phyloP scores from a whole-genome alignment of 345 rosid species.

The Alliaria petiolata region DNA sequence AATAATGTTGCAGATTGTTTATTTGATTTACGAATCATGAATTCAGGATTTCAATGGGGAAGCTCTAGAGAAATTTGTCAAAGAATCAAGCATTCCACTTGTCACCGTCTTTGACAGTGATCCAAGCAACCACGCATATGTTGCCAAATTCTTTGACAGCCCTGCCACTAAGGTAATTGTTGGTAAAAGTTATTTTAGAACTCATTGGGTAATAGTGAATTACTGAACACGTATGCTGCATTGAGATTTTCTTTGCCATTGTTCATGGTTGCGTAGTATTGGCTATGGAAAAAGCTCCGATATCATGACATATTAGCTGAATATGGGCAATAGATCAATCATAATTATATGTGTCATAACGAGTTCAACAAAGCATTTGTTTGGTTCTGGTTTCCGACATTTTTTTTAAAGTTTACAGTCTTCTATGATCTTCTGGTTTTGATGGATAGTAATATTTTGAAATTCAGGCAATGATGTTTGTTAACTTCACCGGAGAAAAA shows the following conservation, averaged over 20 bases:
- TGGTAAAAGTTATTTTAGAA: background rate
- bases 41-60: slow-evolving; percentile 72
- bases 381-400: background rate
- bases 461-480: slow-evolving; percentile 76
- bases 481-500: slow-evolving; percentile 55
- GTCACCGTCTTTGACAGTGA: slow-evolving; percentile 75
- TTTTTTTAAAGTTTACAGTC: background rate
- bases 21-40: background rate
- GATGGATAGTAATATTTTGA: slow-evolving; percentile 1
- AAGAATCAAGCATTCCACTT: slow-evolving; percentile 61
- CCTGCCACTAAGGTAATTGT: slow-evolving; percentile 61
- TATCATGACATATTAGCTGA: no score
- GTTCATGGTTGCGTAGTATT: background rate
- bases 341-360: no score
- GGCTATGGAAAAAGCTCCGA: no score
- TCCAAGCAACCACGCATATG: slow-evolving; percentile 69
- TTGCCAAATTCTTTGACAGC: slow-evolving; percentile 62
- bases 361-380: background rate
- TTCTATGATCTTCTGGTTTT: background rate
- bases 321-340: no score
- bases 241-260: background rate
- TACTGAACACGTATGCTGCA: background rate
- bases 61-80: slow-evolving; percentile 78
- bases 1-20: background rate
- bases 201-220: background rate